These are phyloP conservation scores for Flammula alnicola DNA, from an alignment of 1,284 basidiomycete species.

Conservation along the genomic window DNA sequence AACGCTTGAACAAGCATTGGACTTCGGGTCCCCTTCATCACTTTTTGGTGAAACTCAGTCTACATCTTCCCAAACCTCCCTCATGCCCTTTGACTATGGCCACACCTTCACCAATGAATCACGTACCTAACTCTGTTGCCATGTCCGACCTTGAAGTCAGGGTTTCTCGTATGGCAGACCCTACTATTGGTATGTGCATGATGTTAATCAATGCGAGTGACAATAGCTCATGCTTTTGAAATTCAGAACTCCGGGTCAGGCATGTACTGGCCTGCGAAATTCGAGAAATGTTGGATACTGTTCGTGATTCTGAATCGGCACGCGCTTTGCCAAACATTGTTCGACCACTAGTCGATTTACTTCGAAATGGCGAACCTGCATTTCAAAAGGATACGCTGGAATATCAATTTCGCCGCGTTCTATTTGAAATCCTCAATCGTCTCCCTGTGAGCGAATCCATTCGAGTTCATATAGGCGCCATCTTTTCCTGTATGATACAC, in stretches of 20 bases:
- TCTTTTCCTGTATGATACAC: conserved; percentile 82
- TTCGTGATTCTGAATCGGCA: conserved; percentile 81
- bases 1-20: too few relatives aligned
- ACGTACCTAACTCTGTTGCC: conserved; percentile 31
- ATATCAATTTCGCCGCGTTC: conserved; percentile 84
- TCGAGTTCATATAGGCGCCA: conserved; percentile 68
- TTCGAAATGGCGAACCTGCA: conserved; percentile 78
- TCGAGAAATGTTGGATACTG: conserved; percentile 85
- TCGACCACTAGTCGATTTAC: conserved; percentile 79
- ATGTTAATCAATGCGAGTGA: background rate
- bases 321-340: conserved; percentile 76
- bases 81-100: conserved; percentile 28
- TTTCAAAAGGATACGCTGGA: conserved; percentile 82
- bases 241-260: conserved; percentile 71
- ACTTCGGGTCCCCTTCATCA: background rate
- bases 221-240: conserved; percentile 7
- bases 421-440: conserved; percentile 89
- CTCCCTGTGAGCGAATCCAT: conserved; percentile 85
- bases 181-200: conserved; percentile 58
- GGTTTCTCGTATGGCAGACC: conserved; percentile 74
- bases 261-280: conserved; percentile 78
- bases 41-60: conserved; percentile 1
- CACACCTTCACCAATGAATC: conserved; percentile 35
- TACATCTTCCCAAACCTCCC: conserved; percentile 9
- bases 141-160: conserved; percentile 69